These are phyloP conservation scores for Pleurotus citrinopileatus DNA, from an alignment of 768 basidiomycete species.

Conservation along the genomic window DNA sequence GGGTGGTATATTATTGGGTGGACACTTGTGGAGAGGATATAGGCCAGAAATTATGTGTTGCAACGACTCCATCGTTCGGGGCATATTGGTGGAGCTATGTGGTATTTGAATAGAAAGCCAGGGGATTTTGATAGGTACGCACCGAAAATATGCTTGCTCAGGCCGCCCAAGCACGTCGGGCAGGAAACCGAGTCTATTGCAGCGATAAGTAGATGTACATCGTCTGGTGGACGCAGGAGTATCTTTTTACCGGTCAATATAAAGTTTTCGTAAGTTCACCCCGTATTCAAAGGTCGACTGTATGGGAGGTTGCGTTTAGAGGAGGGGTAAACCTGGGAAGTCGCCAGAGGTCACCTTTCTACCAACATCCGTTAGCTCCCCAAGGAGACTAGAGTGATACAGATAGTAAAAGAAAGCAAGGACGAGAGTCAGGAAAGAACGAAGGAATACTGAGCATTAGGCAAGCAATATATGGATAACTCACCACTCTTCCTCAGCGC, in stretches of 20 bases:
- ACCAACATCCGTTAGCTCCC: conserved; percentile 71
- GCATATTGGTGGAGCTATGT: conserved; percentile 68
- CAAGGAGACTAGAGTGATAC: conserved; percentile 48
- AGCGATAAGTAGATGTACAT: conserved; percentile 2
- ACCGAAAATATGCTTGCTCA: conserved; percentile 60
- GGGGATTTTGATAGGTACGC: background rate
- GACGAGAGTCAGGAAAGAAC: background rate
- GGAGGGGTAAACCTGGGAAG: background rate
- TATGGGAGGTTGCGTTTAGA: conserved; percentile 9
- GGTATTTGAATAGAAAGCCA: background rate
- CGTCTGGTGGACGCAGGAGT: too few species aligned
- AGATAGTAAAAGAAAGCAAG: background rate
- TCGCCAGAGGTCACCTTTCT: conserved; percentile 44
- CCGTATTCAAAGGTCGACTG: conserved; percentile 72
- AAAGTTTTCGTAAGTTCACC: conserved; percentile 53
- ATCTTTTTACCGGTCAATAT: conserved; percentile 67
- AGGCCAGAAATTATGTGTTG: conserved; percentile 74
- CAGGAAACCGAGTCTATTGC: conserved; percentile 59
- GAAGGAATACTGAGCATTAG: background rate
- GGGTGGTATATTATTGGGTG: conserved; percentile 39
- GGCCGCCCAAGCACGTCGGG: conserved; percentile 46
- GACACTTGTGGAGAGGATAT: conserved; percentile 56
- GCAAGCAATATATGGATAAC: conserved; percentile 15
- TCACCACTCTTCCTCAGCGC: conserved; percentile 62
- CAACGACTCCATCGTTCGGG: conserved; percentile 72